These are phyloP conservation scores for Aspergillus udagawae DNA, from an alignment of 2,329 filamentous ascomycete species.

Conservation along the genomic window DNA sequence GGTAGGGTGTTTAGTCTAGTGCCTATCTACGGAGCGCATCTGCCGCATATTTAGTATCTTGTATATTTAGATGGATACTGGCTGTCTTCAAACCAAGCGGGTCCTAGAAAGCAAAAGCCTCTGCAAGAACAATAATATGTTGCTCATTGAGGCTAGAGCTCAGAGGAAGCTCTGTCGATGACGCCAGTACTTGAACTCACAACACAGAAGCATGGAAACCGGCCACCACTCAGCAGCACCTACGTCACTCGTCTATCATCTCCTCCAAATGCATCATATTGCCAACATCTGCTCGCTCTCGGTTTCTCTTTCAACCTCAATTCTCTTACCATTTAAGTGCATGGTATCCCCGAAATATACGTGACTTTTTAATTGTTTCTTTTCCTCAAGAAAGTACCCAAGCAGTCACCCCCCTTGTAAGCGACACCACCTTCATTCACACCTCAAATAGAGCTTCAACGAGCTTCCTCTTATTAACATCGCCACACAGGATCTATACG, in stretches of 20 bases:
- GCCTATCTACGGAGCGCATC: neutral
- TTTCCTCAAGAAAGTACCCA: neutral
- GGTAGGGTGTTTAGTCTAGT: neutral
- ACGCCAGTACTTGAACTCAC: conserved; percentile 19
- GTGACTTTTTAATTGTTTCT: neutral
- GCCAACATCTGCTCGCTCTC: conserved; percentile 3
- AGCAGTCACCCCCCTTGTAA: neutral
- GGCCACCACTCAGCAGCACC: conserved; percentile 13
- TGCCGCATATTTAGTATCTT: neutral
- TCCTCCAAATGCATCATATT: conserved; percentile 3
- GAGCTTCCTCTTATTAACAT: neutral
- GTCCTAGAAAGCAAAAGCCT: neutral
- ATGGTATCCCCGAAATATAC: neutral
- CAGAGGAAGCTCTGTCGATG: conserved; percentile 17
- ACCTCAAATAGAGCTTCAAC: neutral
- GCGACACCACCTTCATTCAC: neutral
- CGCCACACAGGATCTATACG: neutral
- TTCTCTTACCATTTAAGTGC: neutral
- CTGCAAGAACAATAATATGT: too few relatives aligned
- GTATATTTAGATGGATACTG: neutral
- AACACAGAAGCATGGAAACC: neutral
- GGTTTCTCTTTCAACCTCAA: neutral
- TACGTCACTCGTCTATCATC: conserved; percentile 35
- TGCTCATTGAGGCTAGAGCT: neutral
- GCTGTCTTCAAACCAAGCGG: neutral